These are phyloP conservation scores for Capsicum rhomboideum DNA, from an alignment of 257 asterid species.

Conservation along the genomic window DNA sequence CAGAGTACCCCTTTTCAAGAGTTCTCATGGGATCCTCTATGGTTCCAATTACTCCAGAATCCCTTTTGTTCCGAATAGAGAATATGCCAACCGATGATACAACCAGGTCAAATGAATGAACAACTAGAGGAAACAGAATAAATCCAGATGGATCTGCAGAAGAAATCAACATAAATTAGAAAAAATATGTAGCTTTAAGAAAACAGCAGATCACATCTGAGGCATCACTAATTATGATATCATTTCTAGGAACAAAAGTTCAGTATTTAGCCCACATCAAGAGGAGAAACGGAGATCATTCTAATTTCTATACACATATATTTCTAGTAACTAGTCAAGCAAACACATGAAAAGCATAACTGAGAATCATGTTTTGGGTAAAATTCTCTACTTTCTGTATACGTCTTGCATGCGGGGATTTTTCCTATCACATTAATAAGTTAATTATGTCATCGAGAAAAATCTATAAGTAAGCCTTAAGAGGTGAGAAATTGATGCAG, in stretches of 20 bases:
- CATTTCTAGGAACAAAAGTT: not conserved
- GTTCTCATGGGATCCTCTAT: slow-evolving; percentile 91
- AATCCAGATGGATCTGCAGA: slow-evolving; percentile 97
- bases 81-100: slow-evolving; percentile 88
- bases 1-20: slow-evolving; percentile 92
- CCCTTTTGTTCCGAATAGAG: slow-evolving; percentile 72
- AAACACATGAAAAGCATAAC: not conserved
- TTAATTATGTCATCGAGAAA: not conserved
- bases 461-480: not conserved
- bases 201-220: not conserved
- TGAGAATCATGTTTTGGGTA: not conserved
- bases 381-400: not conserved
- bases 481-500: not conserved
- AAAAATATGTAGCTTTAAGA: not conserved
- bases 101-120: slow-evolving; percentile 96
- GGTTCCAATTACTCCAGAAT: slow-evolving; percentile 58
- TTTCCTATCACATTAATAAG: not conserved
- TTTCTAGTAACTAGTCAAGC: not conserved
- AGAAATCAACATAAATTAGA: slow-evolving; percentile 3
- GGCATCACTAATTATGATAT: not conserved
- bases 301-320: not conserved
- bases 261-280: not conserved
- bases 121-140: slow-evolving; percentile 94
- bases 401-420: not conserved
- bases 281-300: not conserved